A percentile compares a stretch with the other conserved stretches of the same genome.
phyloP scores from a whole-genome alignment of 139 green algal species.

The Nannochloris sp. region DNA sequence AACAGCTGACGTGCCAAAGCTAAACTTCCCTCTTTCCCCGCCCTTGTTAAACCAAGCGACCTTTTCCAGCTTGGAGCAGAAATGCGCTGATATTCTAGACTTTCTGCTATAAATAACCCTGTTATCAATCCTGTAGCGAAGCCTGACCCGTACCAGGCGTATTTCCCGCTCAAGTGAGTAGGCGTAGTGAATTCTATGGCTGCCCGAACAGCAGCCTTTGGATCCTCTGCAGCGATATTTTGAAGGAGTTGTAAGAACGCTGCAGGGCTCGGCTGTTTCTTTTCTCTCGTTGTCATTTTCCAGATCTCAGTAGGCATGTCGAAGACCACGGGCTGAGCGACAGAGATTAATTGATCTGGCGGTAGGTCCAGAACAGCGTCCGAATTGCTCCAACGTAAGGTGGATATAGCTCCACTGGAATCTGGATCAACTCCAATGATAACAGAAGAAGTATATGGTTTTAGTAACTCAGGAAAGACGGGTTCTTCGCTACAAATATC shows the following conservation, averaged over 20 bases:
- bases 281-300: constrained; percentile 10
- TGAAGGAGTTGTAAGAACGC: constrained; percentile 14
- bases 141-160: constrained; percentile 36
- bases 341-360: background rate
- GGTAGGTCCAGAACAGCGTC: background rate
- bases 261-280: constrained; percentile 4
- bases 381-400: constrained; percentile 21
- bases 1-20: constrained; percentile 46
- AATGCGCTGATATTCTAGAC: constrained; percentile 31
- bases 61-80: constrained; percentile 47
- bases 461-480: constrained; percentile 18
- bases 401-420: constrained; percentile 38
- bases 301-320: constrained; percentile 46
- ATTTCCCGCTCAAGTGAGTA: constrained; percentile 41
- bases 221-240: background rate
- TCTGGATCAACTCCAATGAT: constrained; percentile 61
- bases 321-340: constrained; percentile 21
- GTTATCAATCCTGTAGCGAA: constrained; percentile 43
- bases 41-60: constrained; percentile 40
- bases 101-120: constrained; percentile 38
- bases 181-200: constrained; percentile 39
- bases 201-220: constrained; percentile 9
- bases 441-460: constrained; percentile 12
- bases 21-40: constrained; percentile 54
- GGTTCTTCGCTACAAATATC: background rate